phyloP scores from a whole-genome alignment of 371 early-diverging fungal genomes.

The Syncephalis fuscata region DNA sequence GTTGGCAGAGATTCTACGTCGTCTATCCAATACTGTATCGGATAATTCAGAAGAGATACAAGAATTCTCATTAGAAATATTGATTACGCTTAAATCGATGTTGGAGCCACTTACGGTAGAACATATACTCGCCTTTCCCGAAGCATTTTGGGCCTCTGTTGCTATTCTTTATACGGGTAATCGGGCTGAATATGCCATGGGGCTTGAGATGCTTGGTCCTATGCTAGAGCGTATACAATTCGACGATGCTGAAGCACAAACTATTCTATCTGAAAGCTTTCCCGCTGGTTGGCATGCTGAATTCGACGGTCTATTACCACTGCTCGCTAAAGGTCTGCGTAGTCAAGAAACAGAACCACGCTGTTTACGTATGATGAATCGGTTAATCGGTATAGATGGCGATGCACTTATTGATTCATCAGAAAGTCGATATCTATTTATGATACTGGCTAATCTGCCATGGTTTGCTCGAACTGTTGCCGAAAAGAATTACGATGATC shows the following conservation, averaged over 20 bases:
- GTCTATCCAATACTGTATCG: conserved; percentile 69
- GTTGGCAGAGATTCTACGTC: conserved; percentile 66
- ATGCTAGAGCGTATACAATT: conserved; percentile 36
- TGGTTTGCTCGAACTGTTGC: not conserved
- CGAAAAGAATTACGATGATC: conserved; percentile 12
- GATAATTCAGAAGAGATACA: conserved; percentile 69
- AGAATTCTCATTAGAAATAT: conserved; percentile 72
- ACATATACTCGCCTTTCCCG: conserved; percentile 47
- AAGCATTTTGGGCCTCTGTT: conserved; percentile 67
- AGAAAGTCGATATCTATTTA: conserved; percentile 35
- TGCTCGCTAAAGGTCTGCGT: conserved; percentile 55
- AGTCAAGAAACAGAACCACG: conserved; percentile 36
- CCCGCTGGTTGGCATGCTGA: conserved; percentile 60
- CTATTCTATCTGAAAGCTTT: conserved; percentile 25
- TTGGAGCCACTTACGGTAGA: conserved; percentile 33
- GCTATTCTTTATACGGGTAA: conserved; percentile 58
- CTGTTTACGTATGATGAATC: conserved; percentile 28
- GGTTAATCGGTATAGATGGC: conserved; percentile 32
- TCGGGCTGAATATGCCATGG: conserved; percentile 60
- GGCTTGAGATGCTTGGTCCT: conserved; percentile 37
- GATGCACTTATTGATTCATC: conserved; percentile 47
- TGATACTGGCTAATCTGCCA: conserved; percentile 50
- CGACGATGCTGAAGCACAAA: conserved; percentile 16
- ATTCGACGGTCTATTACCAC: conserved; percentile 57
- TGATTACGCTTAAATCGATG: conserved; percentile 52